Conservation (phyloP, 2,329 filamentous ascomycete genomes). For the Hypoxylon sp. region DNA sequence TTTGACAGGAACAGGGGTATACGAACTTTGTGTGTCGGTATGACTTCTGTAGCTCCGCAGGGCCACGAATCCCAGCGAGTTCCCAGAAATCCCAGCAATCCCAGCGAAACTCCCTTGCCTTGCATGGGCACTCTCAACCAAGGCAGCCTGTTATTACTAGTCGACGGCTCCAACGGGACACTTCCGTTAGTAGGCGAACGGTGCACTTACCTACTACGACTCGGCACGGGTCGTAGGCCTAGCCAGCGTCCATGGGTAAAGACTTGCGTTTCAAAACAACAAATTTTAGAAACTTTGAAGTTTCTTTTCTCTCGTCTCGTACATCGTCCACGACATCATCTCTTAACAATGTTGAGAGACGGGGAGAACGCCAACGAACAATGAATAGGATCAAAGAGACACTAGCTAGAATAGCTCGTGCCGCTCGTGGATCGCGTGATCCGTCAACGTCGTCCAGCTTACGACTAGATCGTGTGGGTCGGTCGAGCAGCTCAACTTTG, state of each 20-base stretch:
- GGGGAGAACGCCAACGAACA: constrained; percentile 45
- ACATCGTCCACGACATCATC: constrained; percentile 6
- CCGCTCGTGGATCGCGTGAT: constrained; percentile 49
- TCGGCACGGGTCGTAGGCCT: constrained; percentile 39
- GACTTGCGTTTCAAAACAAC: constrained; percentile 36
- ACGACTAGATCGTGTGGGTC: constrained; percentile 50
- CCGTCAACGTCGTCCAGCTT: constrained; percentile 42
- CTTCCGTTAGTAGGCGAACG: constrained; percentile 37
- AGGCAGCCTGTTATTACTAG: constrained; percentile 29
- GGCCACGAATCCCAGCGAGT: constrained; percentile 35
- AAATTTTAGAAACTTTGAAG: constrained; percentile 27
- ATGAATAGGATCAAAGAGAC: constrained; percentile 54
- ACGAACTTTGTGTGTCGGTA: constrained; percentile 25
- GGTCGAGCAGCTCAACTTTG: constrained; percentile 51
- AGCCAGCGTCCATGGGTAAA: constrained; percentile 28
- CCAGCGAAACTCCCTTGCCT: constrained; percentile 7
- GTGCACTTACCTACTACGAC: constrained; percentile 21
- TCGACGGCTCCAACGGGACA: constrained; percentile 44
- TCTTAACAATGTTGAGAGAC: constrained; percentile 37
- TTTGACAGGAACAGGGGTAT: constrained; percentile 29
- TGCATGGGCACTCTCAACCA: constrained; percentile 26
- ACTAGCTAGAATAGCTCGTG: constrained; percentile 52
- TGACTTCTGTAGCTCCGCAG: constrained; percentile 38
- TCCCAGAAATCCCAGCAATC: not conserved
- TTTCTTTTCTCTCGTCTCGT: constrained; percentile 11